Base-by-base conservation (phyloP, 2,329 filamentous ascomycete species). In the Fusarium sp. region DNA sequence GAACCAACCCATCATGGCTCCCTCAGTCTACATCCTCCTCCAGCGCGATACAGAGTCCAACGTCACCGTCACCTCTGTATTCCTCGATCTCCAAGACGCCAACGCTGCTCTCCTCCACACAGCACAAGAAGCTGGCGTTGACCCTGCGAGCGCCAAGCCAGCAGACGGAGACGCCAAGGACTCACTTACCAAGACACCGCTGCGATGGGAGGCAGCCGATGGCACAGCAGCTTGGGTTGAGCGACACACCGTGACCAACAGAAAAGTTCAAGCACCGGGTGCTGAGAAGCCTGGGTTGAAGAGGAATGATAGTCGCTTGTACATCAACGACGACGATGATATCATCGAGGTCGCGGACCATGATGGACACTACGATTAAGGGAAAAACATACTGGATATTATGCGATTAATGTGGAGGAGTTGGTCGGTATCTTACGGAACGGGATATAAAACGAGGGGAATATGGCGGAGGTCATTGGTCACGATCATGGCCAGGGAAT, bases 201-300 rank as follows among this genome's bases (percentile, higher is more conserved):
- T 79, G 50, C 73, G 81, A 60, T 83, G 82, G 82, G 77, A 81
- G 24, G 77, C 79, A 24, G 72, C 80, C 12, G 81, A 82, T 28
- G 82, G 82, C 9, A 72, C 74, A 45, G 71, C 79, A 15, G 82
- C 79, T 59, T 83, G 82, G 82, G 82, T 83, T 35, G 82, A 83
- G 77, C 65, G 73, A 42, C 82, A 83, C 57, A 68, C 61, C 20
- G 77, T 83, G 26, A 74, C 70, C 26, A 68, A 63, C 26, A 69
- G 68, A 54, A 75, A 77, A 63, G 47, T 38, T 4, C 62, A 61
- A 30, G 44, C 59, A 16, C 38, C 65, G 20, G 61, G 45, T 22
- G 61, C 59, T 39, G 54, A 56, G 22, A 68, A 61, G 61, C 71
- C 57, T 8, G 65, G 57, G 7, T 11, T 75, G 14, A 71, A 71